Conservation (phyloP, 2,329 filamentous ascomycete genomes). For the Periconia macrospinosa region DNA sequence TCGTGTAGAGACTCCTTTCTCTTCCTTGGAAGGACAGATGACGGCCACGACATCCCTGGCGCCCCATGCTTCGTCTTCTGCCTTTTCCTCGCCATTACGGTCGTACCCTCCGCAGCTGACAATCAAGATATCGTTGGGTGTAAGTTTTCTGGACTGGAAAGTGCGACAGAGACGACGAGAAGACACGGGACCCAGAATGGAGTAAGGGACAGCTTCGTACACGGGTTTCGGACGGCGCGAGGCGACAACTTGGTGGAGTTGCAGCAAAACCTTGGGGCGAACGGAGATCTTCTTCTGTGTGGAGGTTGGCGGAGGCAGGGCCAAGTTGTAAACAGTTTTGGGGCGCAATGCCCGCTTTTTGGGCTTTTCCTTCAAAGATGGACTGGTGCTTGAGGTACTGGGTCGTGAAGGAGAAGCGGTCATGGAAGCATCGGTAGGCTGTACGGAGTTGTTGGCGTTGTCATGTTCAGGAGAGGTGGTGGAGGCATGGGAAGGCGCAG, state of each 20-base stretch:
- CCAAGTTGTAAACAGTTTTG: slow-evolving; percentile 67
- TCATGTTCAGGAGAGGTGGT: slow-evolving; percentile 6
- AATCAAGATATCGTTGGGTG: slow-evolving; percentile 70
- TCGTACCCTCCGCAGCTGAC: slow-evolving; percentile 70
- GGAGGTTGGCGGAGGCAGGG: slow-evolving; percentile 65
- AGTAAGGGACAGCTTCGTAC: slow-evolving; percentile 73
- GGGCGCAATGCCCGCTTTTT: slow-evolving; percentile 54
- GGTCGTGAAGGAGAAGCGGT: slow-evolving; percentile 31
- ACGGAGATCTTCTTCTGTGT: slow-evolving; percentile 64
- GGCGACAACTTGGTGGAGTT: slow-evolving; percentile 68
- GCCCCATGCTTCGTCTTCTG: slow-evolving; percentile 54
- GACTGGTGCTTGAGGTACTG: slow-evolving; percentile 40
- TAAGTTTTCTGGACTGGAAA: slow-evolving; percentile 65
- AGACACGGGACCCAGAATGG: slow-evolving; percentile 56
- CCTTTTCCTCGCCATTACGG: slow-evolving; percentile 42
- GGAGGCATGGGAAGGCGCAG: slow-evolving; percentile 3
- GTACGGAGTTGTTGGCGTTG: slow-evolving; percentile 10
- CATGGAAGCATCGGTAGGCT: slow-evolving; percentile 13
- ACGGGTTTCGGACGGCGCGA: slow-evolving; percentile 65
- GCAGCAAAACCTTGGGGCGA: slow-evolving; percentile 69
- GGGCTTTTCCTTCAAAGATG: slow-evolving; percentile 38
- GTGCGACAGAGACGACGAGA: slow-evolving; percentile 60
- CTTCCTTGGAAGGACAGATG: slow-evolving; percentile 62
- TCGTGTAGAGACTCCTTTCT: slow-evolving; percentile 58
- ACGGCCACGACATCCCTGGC: slow-evolving; percentile 66